Evolutionary conservation across 164 flowering plant species (phyloP), one percentile per base, ranked within the genome.

Genomic region (Vitis riparia): DNA sequence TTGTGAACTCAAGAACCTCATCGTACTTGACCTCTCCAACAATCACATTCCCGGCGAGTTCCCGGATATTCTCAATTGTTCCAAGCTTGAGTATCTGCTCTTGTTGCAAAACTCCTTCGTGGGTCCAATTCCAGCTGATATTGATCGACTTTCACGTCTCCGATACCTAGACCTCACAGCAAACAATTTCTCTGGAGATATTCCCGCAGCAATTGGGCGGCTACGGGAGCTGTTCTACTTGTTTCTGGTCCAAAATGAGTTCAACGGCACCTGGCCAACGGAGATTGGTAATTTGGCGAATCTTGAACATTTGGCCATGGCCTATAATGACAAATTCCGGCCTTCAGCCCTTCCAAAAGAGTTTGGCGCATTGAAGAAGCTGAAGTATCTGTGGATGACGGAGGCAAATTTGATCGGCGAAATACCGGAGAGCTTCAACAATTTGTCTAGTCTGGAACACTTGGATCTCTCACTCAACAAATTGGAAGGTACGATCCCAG

Each of bases 171-270:
- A 83, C 62, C 76, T 94, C 53, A 69, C 75, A 1, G 86, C 51
- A 0, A 94, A 94, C 75, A 87, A 88, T 67, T 92, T 91, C 82
- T 61, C 95, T 55, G 93, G 93, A n/a, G 78, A 88, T 55, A 81
- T 94, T 29, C 97, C 97, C 0, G 63, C 75, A 11, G 70, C 72
- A 0, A 76, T 92, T 3, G 91, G 90, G 6, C 63, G 76, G 1
- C 57, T 92, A 13, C 8, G 74, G 13, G 68, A 64, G 60, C 51
- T 94, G 67, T 59, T 37, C 44, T 55, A 2, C 0, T 67, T 94
- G 59, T 1, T n/a, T 10, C 68, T 92, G 5, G 15, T 66, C 13
- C 59, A 12, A 11, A 92, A 85, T 23, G 68, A 68, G 72, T 88
- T 90, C 72, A 81, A 85, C 15, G 93, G 94, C 0, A 69, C 82